Evolutionary conservation across 306 rosid genomes (phyloP), one percentile per base, ranked within the genome.

Genomic region (Amphicarpaea edgeworthii): DNA sequence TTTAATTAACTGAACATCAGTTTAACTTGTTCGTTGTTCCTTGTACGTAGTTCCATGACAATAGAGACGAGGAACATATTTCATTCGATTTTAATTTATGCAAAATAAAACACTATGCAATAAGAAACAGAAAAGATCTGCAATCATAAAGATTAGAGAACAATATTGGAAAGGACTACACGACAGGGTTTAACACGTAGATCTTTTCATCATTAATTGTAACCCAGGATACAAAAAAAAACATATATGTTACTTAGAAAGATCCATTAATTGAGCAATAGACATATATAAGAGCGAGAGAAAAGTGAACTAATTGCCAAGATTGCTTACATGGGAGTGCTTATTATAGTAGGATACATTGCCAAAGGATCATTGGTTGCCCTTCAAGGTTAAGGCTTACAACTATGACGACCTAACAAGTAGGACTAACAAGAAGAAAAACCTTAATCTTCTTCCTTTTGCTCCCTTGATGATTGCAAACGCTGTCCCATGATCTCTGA

Each of bases 331-430:
- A 65, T 17, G 9, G 32, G 67, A n/a, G 45, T 40, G 54, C 45
- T 51, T 76, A 53, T 76, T 53, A 16, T 42, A 23, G 11, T 43
- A 67, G 60, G 60, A 68, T 68, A 77, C 69, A 68, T 77, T 77
- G 82, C 76, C 82, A 77, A 77, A 77, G 82, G 82, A 58, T 68
- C 26, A 58, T 54, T 9, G 14, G 82, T 77, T 77, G 76, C 82
- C 82, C 82, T 77, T 57, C 32, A 30, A 68, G 42, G 70, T 58
- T 49, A 32, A 55, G 50, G 23, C 78, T 60, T 43, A 60, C 47
- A 61, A 37, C 64, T 47, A 73, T 16, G 76, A 55, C 50, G 76
- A 55, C 50, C 61, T 43, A 57, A 57, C 41, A 28, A 11, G 49
- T 23, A 54, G 49, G 43, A 24, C 57, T 37, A 66, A 15, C 34